These are phyloP conservation scores for Candida michaelii DNA, from an alignment of 805 yeast genomes.

Conservation along the genomic window DNA sequence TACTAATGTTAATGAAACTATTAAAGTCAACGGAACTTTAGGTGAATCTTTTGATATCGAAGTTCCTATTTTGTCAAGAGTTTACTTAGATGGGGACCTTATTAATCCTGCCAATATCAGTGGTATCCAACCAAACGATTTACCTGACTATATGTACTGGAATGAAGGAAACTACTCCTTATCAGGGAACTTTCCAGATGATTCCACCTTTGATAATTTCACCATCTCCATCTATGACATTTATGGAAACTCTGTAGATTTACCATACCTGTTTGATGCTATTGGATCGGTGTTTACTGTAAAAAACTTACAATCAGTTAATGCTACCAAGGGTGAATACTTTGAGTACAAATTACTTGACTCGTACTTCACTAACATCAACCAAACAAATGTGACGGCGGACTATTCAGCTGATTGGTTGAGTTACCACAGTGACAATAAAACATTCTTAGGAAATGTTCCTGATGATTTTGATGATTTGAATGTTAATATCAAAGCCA, in stretches of 20 bases:
- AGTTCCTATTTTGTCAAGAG: slow-evolving; percentile 61
- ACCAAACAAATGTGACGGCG: slow-evolving; percentile 49
- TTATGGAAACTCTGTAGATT: slow-evolving; percentile 57
- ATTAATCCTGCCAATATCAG: slow-evolving; percentile 57
- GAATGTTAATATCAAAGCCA: slow-evolving; percentile 29
- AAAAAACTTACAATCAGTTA: slow-evolving; percentile 50
- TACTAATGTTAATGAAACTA: slow-evolving; percentile 57
- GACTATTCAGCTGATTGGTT: slow-evolving; percentile 59
- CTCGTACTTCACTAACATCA: slow-evolving; percentile 56
- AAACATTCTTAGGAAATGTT: slow-evolving; percentile 70
- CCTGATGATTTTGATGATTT: slow-evolving; percentile 29
- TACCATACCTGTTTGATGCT: slow-evolving; percentile 58
- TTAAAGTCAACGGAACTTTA: slow-evolving; percentile 66
- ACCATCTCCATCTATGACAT: slow-evolving; percentile 58
- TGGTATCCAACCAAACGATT: slow-evolving; percentile 44
- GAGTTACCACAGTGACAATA: slow-evolving; percentile 53
- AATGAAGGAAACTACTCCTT: slow-evolving; percentile 40
- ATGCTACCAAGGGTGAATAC: slow-evolving; percentile 65
- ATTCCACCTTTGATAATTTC: slow-evolving; percentile 44
- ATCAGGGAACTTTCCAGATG: slow-evolving; percentile 56
- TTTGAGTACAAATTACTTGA: slow-evolving; percentile 57
- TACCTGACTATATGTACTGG: slow-evolving; percentile 63
- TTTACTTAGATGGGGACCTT: slow-evolving; percentile 60
- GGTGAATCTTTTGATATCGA: slow-evolving; percentile 52
- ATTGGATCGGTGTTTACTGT: slow-evolving; percentile 58